Evolutionary conservation across 164 flowering plant species (phyloP).

Genomic region (Umbellularia californica): DNA sequence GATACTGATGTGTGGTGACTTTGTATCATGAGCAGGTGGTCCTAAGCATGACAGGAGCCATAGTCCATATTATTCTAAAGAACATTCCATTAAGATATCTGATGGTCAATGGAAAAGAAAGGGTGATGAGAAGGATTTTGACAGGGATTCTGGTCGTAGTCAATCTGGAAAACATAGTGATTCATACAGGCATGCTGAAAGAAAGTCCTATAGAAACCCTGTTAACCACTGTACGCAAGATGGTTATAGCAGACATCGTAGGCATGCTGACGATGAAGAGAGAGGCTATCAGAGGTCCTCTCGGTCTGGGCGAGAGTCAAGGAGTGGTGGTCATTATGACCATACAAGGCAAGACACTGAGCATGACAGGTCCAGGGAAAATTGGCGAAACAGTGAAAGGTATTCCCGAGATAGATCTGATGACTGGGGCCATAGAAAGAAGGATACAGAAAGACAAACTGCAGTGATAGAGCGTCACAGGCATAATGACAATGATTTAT

Average conservation of each 20-base stretch:
- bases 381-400: conserved; percentile 27
- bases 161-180: conserved; percentile 42
- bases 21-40: conserved; percentile 39
- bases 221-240: conserved; percentile 46
- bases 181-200: conserved; percentile 27
- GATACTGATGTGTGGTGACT: conserved; percentile 5
- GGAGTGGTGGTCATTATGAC: conserved; percentile 31
- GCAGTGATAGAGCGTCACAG: conserved; percentile 25
- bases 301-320: conserved; percentile 46
- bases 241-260: conserved; percentile 40
- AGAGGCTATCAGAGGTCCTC: conserved; percentile 40
- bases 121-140: conserved; percentile 20
- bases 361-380: conserved; percentile 40
- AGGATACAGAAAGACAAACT: conserved; percentile 44
- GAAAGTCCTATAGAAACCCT: conserved; percentile 39
- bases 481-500: conserved; percentile 29
- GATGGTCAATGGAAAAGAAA: conserved; percentile 36
- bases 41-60: conserved; percentile 34
- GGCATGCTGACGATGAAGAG: conserved; percentile 43
- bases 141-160: conserved; percentile 31
- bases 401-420: conserved; percentile 49
- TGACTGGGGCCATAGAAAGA: conserved; percentile 35
- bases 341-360: conserved; percentile 40
- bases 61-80: conserved; percentile 40
- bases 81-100: conserved; percentile 24